Base-by-base conservation (phyloP, 164 flowering plant genomes). In the Umbilicus rupestris region DNA sequence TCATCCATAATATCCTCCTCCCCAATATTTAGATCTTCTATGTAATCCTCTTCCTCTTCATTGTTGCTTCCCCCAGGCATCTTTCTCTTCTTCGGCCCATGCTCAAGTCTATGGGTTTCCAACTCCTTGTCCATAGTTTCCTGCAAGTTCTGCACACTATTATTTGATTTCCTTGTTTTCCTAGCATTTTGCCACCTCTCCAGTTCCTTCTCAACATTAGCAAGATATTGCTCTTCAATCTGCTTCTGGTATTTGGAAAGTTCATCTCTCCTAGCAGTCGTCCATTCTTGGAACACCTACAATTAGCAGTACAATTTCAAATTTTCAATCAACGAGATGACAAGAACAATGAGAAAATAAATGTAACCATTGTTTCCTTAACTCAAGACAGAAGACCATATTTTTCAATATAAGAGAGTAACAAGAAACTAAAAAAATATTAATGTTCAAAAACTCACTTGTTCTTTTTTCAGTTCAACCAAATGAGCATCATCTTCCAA, bases 91-190 rank as follows among this genome's bases (percentile, higher is more conserved):
- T 94, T 94, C 10, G 96, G 99, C 19, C 99, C 99, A 75, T 88
- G 94, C 79, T 90, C 97, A 12, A 92, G 90, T 76, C 87, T 85
- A 69, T 90, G 99, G 47, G 87, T 86, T 71, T 95, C 99, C 74
- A 95, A 73, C 66, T 95, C 99, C 76, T 90, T 79, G 80, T 95
- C 99, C 99, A 95, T 92, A 0, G 94, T 88, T 74, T 95, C 99
- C 79, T 95, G 97, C 37, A 88, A 76, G 79, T 87, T 88, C 65
- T 76, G 63, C 69, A 71, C 20, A 62, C 81, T 85, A 55, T 79
- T 82, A 80, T 80, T 86, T 68, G 70, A 75, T 73, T 80, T 90
- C 65, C 92, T 81, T 24, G 79, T 68, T 58, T 80, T 85, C 70
- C 95, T 85, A 20, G 78, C 83, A 74, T 86, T 92, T 67, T 84